Evolutionary conservation across 805 yeast genomes (phyloP), one percentile per base, ranked within the genome.

Genomic region (Starmerella vaccinii): DNA sequence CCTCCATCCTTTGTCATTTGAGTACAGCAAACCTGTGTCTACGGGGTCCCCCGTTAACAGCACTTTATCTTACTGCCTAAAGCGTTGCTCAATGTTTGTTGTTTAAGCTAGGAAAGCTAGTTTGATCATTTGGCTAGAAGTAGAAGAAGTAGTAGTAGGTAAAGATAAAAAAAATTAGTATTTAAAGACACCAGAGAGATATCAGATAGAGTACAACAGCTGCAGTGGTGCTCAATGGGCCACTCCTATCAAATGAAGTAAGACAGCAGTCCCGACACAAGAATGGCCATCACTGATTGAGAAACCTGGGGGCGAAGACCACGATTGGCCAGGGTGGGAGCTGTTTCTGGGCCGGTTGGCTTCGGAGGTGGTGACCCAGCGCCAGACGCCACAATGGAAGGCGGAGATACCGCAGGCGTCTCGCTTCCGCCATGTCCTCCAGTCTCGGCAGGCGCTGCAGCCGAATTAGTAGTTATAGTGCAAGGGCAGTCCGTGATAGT

Each of bases 401-500:
- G n/a, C 8, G 13, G 13, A 6, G 26, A 21, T 2, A 7, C 26
- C 9, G 15, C 26, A 7, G 24, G 26, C 5, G 40, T 19, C 26
- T 37, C 40, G 13, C 26, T 19, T 2, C 38, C 22, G 38, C 22
- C 22, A 19, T 9, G 10, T 12, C 38, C 38, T 10, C 22, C 38
- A n/a, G 33, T 12, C n/a, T 32, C 19, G 9, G 23, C 15, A 9
- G 44, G 33, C 23, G 44, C 23, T 4, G 16, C 16, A 10, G 44
- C 4, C 2, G 39, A 12, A 15, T 48, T 21, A 32, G 42, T 41
- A 32, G 50, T 46, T 8, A 49, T 15, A 9, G 53, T 50, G 32
- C 56, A 50, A 5, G 57, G 54, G 38, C 55, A 41, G 34, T 43
- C 44, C 21, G 88, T 81, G 76, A 82, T 75, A 67, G 87, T 82